Percentiles rank a stretch among this genome's conserved stretches.
Conservation (phyloP, 164 flowering plant species). For the Vitis cinerea region DNA sequence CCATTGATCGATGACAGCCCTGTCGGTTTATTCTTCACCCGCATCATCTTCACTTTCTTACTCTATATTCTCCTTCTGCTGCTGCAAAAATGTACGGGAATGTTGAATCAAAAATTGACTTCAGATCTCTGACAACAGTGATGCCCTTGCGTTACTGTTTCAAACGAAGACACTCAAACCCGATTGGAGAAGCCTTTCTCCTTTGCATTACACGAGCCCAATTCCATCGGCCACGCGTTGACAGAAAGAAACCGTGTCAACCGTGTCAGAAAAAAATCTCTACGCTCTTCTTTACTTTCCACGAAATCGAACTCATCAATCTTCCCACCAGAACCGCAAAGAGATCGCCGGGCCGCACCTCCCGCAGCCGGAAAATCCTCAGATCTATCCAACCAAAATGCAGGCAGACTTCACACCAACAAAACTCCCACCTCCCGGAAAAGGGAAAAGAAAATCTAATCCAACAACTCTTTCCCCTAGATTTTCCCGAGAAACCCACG, state of each 20-base stretch:
- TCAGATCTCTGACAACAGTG: constrained; percentile 27
- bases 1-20: constrained; percentile 30
- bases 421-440: neutral
- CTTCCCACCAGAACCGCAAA: too few relatives aligned
- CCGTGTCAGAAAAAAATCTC: neutral
- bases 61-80: neutral
- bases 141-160: constrained; percentile 10
- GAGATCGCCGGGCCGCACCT: neutral
- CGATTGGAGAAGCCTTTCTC: constrained; percentile 11
- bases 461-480: too few relatives aligned
- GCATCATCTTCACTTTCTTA: constrained; percentile 53
- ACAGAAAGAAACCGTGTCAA: neutral
- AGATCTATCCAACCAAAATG: constrained; percentile 18
- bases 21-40: constrained; percentile 41
- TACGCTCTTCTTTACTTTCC: neutral
- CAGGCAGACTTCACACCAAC: too few relatives aligned
- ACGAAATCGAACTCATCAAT: neutral
- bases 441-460: neutral
- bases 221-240: constrained; percentile 14
- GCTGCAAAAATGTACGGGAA: neutral
- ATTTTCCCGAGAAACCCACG: neutral
- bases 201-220: constrained; percentile 27
- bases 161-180: constrained; percentile 23
- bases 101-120: too few relatives aligned
- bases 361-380: neutral